Evolutionary conservation across 352 stramenopile genomes (phyloP).

Genomic region (Phytophthora pini): DNA sequence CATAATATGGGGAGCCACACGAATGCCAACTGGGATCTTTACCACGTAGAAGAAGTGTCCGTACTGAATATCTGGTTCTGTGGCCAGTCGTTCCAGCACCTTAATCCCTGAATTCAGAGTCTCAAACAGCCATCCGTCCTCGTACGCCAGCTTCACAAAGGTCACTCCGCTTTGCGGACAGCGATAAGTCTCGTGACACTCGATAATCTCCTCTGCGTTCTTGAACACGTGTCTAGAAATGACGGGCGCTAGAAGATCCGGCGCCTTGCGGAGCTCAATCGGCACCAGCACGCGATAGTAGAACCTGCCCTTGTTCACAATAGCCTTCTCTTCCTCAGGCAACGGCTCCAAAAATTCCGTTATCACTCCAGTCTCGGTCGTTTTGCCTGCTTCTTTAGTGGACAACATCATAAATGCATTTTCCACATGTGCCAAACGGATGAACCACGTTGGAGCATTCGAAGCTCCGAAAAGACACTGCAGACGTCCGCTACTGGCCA

Average conservation of each 20-base stretch:
- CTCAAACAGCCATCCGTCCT: slow-evolving; percentile 85
- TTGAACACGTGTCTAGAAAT: slow-evolving; percentile 76
- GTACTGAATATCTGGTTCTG: slow-evolving; percentile 66
- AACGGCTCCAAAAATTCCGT: slow-evolving; percentile 48
- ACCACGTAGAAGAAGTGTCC: slow-evolving; percentile 89
- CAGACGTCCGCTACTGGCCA: slow-evolving; percentile 62
- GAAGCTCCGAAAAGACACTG: slow-evolving; percentile 61
- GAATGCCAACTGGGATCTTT: slow-evolving; percentile 83
- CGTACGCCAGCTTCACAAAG: slow-evolving; percentile 85
- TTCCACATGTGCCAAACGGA: slow-evolving; percentile 70
- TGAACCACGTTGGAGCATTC: slow-evolving; percentile 74
- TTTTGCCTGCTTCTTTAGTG: slow-evolving; percentile 42
- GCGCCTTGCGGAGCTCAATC: slow-evolving; percentile 73
- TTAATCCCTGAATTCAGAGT: slow-evolving; percentile 83
- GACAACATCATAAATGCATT: slow-evolving; percentile 80
- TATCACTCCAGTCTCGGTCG: slow-evolving; percentile 14
- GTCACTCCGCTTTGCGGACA: slow-evolving; percentile 78
- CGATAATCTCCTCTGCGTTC: slow-evolving; percentile 85
- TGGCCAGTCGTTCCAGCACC: slow-evolving; percentile 72
- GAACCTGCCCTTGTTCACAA: slow-evolving; percentile 54
- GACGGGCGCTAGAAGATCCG: slow-evolving; percentile 75
- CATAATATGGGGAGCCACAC: slow-evolving; percentile 86
- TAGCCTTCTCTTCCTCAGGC: slow-evolving; percentile 40
- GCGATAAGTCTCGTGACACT: slow-evolving; percentile 69
- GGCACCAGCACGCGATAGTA: slow-evolving; percentile 84